Evolutionary conservation across 1,284 basidiomycete genomes (phyloP), one percentile per base, ranked within the genome.

Genomic region (Sporisorium reilianum): DNA sequence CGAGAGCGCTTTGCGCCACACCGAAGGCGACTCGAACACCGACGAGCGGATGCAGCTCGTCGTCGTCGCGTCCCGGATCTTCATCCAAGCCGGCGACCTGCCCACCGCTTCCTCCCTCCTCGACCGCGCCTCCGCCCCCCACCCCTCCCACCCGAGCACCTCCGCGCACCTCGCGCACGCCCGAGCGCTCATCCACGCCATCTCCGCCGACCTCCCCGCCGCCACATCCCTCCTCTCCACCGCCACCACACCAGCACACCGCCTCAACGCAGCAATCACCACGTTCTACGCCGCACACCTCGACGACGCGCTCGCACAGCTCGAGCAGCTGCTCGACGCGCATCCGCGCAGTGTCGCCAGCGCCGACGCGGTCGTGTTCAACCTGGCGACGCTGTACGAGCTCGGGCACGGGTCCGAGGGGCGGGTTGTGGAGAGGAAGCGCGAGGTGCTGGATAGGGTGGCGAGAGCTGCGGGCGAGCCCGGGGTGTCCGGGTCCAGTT

Each of bases 351-450:
- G 26, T 14, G 41, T 64, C 1, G 57, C 58, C 5, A 54, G 32
- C 8, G 52, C 59, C 0, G 77, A 79, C n/a, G 54, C 69, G 34
- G 55, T 77, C 10, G 44, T 79, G 25, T 79, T 79, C 72, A 79
- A 79, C 41, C 44, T 69, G 9, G 63, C 61, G 18, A 80, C 78
- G 16, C 65, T 80, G n/a, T 77, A 76, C 64, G 78, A 80, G 45
- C 64, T 78, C 2, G 56, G 55, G 1, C 20, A 48, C 18, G 55
- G 65, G 2, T 55, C 51, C 6, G 61, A 64, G 4, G 23, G 38
- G 12, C 56, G 64, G 10, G 63, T 71, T 0, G 36, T 75, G n/a
- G 61, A 54, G 20, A 60, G 58, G 23, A 75, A 75, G 49, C 44
- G 70, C 5, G 44, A 52, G 5, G 42, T 79, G 51, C 30, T 79